Evolutionary conservation across 768 basidiomycete genomes (phyloP).

Genomic region (Sporobolomyces roseus): DNA sequence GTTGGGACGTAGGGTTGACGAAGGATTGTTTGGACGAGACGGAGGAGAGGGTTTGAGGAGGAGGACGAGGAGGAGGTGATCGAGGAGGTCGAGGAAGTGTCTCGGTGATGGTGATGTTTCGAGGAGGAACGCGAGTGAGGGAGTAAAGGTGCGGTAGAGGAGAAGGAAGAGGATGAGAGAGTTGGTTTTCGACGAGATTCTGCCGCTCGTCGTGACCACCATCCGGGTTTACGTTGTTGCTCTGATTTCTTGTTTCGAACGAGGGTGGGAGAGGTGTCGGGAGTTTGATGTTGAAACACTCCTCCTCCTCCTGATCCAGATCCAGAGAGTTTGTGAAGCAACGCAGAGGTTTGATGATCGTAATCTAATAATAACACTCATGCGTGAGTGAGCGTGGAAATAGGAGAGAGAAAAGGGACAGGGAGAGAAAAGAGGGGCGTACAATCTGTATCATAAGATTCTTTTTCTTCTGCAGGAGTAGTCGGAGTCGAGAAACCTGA

Average conservation of each 20-base stretch:
- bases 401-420: not conserved
- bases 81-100: slow-evolving; percentile 26
- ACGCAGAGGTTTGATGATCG: slow-evolving; percentile 27
- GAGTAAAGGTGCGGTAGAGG: slow-evolving; percentile 12
- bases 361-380: slow-evolving; percentile 26
- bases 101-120: slow-evolving; percentile 1
- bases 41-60: not conserved
- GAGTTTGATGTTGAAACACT: too few relatives aligned
- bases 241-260: slow-evolving; percentile 20
- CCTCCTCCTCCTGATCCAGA: too few relatives aligned
- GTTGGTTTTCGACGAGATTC: slow-evolving; percentile 10
- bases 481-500: slow-evolving; percentile 23
- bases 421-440: slow-evolving; percentile 3
- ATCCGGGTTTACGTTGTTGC: slow-evolving; percentile 22
- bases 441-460: slow-evolving; percentile 31
- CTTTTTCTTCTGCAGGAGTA: slow-evolving; percentile 19
- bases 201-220: slow-evolving; percentile 35
- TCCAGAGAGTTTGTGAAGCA: slow-evolving; percentile 37
- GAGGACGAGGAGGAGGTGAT: slow-evolving; percentile 9
- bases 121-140: not conserved
- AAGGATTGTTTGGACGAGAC: slow-evolving; percentile 20
- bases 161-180: slow-evolving; percentile 3
- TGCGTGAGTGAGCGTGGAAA: not conserved
- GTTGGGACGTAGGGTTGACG: slow-evolving; percentile 45
- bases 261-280: slow-evolving; percentile 31